These are phyloP conservation scores for Mycothermus thermophilus DNA, from an alignment of 495 filamentous ascomycete species.

Conservation along the genomic window DNA sequence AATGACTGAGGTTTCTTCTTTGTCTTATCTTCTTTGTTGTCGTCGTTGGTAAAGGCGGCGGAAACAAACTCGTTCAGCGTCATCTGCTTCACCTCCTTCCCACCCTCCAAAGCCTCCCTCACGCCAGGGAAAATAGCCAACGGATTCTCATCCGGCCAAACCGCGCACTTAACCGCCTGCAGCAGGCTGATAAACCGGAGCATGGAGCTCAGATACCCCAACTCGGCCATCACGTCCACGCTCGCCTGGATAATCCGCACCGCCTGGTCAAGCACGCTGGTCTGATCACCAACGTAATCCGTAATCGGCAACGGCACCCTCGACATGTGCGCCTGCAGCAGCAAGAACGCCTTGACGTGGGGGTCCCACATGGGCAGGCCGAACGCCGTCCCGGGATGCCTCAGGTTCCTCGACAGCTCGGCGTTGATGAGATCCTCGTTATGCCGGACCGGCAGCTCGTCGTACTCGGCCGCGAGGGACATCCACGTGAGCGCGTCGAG, in stretches of 20 bases:
- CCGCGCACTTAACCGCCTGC: conserved; percentile 79
- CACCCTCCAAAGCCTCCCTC: conserved; percentile 13
- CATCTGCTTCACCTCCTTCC: conserved; percentile 26
- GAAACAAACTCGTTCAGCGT: conserved; percentile 8
- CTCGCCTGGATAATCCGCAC: conserved; percentile 89
- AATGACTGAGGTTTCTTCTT: too few species aligned
- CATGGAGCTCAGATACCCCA: conserved; percentile 62
- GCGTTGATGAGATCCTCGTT: conserved; percentile 98
- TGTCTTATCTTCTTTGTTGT: too few species aligned
- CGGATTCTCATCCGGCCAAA: conserved; percentile 76
- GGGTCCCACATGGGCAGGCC: conserved; percentile 92
- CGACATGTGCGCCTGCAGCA: conserved; percentile 90
- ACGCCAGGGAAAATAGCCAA: conserved; percentile 75
- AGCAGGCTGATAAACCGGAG: conserved; percentile 71
- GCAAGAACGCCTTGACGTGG: conserved; percentile 89
- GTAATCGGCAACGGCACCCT: conserved; percentile 85
- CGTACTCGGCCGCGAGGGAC: conserved; percentile 86
- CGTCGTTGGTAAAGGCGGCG: not conserved
- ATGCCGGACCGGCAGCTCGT: conserved; percentile 95
- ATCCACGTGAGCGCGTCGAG: conserved; percentile 86
- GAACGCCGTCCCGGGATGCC: conserved; percentile 41
- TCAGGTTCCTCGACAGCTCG: conserved; percentile 67
- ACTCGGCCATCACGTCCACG: conserved; percentile 87
- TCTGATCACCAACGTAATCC: conserved; percentile 92
- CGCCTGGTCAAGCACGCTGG: conserved; percentile 73